phyloP scores from a whole-genome alignment of 2,329 filamentous ascomycete genomes.

The Penicillium sp. region DNA sequence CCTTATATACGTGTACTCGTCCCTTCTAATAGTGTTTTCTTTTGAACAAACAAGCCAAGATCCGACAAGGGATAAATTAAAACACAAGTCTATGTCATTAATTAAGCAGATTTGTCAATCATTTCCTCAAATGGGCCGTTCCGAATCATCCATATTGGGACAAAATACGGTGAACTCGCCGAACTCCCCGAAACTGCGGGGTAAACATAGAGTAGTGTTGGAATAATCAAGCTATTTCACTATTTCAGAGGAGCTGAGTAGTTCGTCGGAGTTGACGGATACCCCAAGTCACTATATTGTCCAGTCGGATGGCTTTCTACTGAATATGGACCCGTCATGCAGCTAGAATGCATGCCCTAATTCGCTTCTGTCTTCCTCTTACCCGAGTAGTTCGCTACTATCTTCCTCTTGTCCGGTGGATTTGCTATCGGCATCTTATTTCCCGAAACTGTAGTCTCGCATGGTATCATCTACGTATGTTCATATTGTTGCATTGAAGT shows the following conservation, averaged over 20 bases:
- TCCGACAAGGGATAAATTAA: neutral
- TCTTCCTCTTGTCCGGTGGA: neutral
- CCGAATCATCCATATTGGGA: neutral
- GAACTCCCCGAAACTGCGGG: neutral
- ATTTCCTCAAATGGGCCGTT: neutral
- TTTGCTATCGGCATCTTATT: neutral
- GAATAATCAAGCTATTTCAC: neutral
- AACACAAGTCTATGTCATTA: neutral
- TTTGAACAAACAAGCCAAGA: neutral
- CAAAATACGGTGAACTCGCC: neutral
- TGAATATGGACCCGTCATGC: neutral
- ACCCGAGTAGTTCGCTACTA: neutral
- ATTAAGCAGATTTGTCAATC: neutral
- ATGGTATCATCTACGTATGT: conserved; percentile 2
- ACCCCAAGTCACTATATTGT: neutral
- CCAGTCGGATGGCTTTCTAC: neutral
- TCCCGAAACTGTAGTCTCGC: neutral
- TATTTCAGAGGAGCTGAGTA: neutral
- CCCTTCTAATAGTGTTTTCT: neutral
- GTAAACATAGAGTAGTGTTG: neutral
- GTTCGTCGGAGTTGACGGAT: neutral
- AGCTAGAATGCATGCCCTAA: neutral
- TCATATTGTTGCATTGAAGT: neutral
- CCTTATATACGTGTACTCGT: neutral
- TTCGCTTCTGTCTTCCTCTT: neutral